Percentiles rank a stretch among this genome's conserved stretches.
Conservation (phyloP, 2,329 filamentous ascomycete genomes). For the Macroventuria anomochaeta region DNA sequence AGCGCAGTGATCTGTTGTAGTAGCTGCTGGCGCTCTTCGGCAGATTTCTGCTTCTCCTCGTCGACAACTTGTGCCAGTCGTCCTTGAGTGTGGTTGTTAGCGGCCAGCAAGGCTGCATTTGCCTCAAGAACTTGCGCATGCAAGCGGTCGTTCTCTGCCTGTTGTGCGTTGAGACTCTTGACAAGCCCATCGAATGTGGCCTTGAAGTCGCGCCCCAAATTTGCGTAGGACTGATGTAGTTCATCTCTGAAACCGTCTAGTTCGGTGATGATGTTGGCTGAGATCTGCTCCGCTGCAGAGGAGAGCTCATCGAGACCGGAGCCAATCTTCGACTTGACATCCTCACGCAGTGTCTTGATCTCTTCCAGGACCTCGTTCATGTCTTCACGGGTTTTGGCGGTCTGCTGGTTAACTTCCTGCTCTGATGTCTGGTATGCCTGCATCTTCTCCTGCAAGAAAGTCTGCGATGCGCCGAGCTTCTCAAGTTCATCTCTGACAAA, state of each 20-base stretch:
- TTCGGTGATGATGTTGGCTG: conserved; percentile 85
- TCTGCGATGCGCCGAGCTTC: conserved; percentile 72
- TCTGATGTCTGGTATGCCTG: conserved; percentile 71
- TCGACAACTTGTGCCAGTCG: conserved; percentile 73
- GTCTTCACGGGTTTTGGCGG: conserved; percentile 74
- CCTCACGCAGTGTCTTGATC: conserved; percentile 86
- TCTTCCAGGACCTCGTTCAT: conserved; percentile 93
- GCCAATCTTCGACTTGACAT: conserved; percentile 84
- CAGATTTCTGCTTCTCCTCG: conserved; percentile 76
- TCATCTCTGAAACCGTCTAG: conserved; percentile 81
- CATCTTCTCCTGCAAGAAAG: conserved; percentile 73
- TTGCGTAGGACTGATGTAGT: conserved; percentile 82
- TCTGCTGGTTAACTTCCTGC: conserved; percentile 71
- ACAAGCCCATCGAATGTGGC: conserved; percentile 81
- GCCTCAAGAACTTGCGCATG: conserved; percentile 75
- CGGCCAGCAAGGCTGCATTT: conserved; percentile 69
- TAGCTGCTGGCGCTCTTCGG: conserved; percentile 75
- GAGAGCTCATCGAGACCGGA: conserved; percentile 85
- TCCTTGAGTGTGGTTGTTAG: conserved; percentile 70
- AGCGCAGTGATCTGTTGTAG: conserved; percentile 79
- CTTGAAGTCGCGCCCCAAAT: conserved; percentile 86
- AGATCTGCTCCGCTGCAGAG: conserved; percentile 83
- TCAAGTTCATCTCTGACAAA: conserved; percentile 80
- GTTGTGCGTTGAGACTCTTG: conserved; percentile 76
- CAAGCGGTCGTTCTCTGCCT: conserved; percentile 75